These are phyloP conservation scores for Cyberlindnera misumaiensis DNA, from an alignment of 805 yeast genomes.

Conservation along the genomic window DNA sequence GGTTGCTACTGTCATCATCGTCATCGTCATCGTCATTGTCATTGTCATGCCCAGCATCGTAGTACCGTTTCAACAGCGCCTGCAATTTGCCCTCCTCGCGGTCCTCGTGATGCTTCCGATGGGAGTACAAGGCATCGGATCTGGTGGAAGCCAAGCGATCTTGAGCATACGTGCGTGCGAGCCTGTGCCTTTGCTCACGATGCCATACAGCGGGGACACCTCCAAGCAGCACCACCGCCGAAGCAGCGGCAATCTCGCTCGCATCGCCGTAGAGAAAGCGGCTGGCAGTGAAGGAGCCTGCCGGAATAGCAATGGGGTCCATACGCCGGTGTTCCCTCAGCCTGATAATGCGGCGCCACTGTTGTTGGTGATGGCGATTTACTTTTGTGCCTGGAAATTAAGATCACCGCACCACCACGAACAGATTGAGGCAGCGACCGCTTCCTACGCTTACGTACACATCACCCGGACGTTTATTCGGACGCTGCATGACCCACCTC, in stretches of 20 bases:
- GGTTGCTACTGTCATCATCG: not conserved
- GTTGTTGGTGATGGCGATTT: too few relatives aligned
- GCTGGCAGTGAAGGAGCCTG: slow-evolving; percentile 53
- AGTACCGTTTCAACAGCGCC: slow-evolving; percentile 5
- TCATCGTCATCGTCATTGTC: slow-evolving; percentile 3
- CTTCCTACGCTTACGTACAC: too few relatives aligned
- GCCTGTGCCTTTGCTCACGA: slow-evolving; percentile 27
- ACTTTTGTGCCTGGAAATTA: too few relatives aligned
- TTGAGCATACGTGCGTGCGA: slow-evolving; percentile 17
- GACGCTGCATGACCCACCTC: slow-evolving; percentile 26
- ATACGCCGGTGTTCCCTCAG: too few relatives aligned
- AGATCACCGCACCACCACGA: too few relatives aligned
- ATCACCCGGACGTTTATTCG: too few relatives aligned
- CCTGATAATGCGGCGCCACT: too few relatives aligned
- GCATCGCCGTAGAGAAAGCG: slow-evolving; percentile 49
- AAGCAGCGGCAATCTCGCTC: slow-evolving; percentile 37
- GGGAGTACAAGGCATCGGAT: not conserved
- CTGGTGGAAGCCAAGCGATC: slow-evolving; percentile 2
- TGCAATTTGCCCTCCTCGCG: slow-evolving; percentile 1
- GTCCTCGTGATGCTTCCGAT: not conserved
- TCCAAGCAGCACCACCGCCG: slow-evolving; percentile 49
- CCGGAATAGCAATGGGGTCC: not conserved
- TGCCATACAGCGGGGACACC: slow-evolving; percentile 53
- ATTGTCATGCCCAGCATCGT: not conserved
- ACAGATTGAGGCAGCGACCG: too few relatives aligned